Evolutionary conservation across 768 basidiomycete genomes (phyloP), one percentile per base, ranked within the genome.

Genomic region (Clitopilus hobsonii): DNA sequence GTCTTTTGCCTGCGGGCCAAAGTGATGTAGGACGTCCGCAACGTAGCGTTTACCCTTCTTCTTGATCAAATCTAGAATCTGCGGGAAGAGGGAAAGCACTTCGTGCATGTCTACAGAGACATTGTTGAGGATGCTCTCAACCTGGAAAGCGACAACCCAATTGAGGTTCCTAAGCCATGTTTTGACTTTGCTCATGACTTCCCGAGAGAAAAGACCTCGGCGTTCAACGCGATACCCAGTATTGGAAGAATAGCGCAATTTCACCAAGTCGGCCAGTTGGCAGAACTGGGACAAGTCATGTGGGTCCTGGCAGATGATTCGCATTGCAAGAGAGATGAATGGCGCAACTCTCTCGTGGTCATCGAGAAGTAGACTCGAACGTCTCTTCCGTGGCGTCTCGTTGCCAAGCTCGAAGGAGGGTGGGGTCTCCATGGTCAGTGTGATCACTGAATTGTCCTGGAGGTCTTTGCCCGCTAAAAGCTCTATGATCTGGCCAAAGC

Each of bases 91-190:
- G 0, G 59, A 56, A 8, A 82, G 67, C 25, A 87, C 67, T 60
- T 88, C 85, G 25, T 58, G 61, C 24, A 78, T 65, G 59, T 85
- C 82, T n/a, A 84, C 69, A 13, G 69, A 51, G 41, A 73, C 61
- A 38, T 69, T 71, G 23, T 68, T 68, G 18, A 75, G 51, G 14
- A 80, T 61, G 0, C 75, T 70, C 55, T 84, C 79, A 27, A 86
- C 66, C 61, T 88, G 85, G 58, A 85, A 87, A 0, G 83, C 77
- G n/a, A 87, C 72, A 38, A 59, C 58, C 80, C 79, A 85, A 7
- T 73, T 64, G 13, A 83, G 62, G 14, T 29, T 30, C 20, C 48
- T 57, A 25, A 81, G 62, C 67, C 73, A 75, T 1, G 13, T 20
- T 10, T 67, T 56, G 28, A 78, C 69, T 30, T 60, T 48, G 1